phyloP scores from a whole-genome alignment of 371 early-diverging fungal species.

The Coemansia sp. region DNA sequence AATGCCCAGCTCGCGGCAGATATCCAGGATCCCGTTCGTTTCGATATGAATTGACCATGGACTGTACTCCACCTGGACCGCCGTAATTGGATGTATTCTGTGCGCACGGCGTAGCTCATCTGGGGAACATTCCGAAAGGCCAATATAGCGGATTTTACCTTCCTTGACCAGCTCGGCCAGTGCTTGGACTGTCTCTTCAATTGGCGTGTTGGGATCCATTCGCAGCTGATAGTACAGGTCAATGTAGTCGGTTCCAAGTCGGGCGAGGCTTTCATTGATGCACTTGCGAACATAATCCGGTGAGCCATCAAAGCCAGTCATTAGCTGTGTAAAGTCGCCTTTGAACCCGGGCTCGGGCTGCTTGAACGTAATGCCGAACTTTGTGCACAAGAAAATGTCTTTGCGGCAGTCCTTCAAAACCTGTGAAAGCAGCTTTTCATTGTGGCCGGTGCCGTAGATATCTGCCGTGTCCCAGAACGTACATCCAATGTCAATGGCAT shows the following conservation, averaged over 20 bases:
- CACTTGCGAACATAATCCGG: slow-evolving; percentile 56
- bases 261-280: slow-evolving; percentile 52
- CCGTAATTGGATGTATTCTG: slow-evolving; percentile 66
- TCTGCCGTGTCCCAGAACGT: slow-evolving; percentile 45
- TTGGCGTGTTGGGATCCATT: slow-evolving; percentile 55
- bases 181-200: slow-evolving; percentile 58
- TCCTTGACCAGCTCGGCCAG: slow-evolving; percentile 63
- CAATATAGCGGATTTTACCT: slow-evolving; percentile 61
- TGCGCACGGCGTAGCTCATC: slow-evolving; percentile 58
- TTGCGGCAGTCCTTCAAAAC: slow-evolving; percentile 51
- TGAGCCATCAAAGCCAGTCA: slow-evolving; percentile 47
- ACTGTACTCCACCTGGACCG: slow-evolving; percentile 58
- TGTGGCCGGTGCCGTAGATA: slow-evolving; percentile 45
- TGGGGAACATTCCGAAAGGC: slow-evolving; percentile 60
- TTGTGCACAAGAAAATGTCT: slow-evolving; percentile 57
- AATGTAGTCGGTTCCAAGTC: slow-evolving; percentile 49
- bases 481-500: slow-evolving; percentile 42
- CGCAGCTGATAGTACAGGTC: slow-evolving; percentile 64
- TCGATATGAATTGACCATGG: slow-evolving; percentile 60
- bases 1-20: slow-evolving; percentile 63
- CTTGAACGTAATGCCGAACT: slow-evolving; percentile 48
- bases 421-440: slow-evolving; percentile 50
- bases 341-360: slow-evolving; percentile 11
- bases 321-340: neutral
- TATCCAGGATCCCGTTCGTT: slow-evolving; percentile 54